Evolutionary conservation across 257 asterid genomes (phyloP), one percentile per base, ranked within the genome.

Genomic region (Anisodus acutangulus): DNA sequence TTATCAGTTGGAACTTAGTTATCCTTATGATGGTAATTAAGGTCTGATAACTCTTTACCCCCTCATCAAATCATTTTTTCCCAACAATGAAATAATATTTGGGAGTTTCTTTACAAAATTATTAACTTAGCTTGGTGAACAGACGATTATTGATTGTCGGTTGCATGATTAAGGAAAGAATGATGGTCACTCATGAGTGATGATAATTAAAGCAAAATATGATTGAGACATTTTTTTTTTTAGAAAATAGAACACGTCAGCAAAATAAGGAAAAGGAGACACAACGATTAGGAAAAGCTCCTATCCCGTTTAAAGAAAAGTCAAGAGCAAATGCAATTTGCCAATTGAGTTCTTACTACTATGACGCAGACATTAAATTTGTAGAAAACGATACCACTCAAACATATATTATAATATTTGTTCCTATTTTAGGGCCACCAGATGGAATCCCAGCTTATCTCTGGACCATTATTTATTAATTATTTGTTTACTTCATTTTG

Each of bases 321-420:
- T 76, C 81, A 49, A 51, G 63, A 76, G 15, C 60, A 76, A 76
- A 76, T 26, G 81, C 81, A 51, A 51, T 26, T 76, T 76, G 81
- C 81, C 47, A 76, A 51, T 76, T 76, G 41, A 76, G 81, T 76
- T 47, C 47, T 53, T 53, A 26, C 15, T 51, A 53, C 60, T 26
- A 26, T 53, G 81, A 53, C 12, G 49, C 63, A 3, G 64, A 76
- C 64, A 53, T 76, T 3, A 76, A 51, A 22, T 13, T 76, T 76
- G 47, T 10, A 74, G 60, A 51, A 51, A 76, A 51, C 13, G 26
- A 76, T 51, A 76, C 7, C 15, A 11, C 43, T 6, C 41, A 74
- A 74, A 22, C 19, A 10, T 68, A 8, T 43, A 70, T 4, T 39
- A 70, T 11, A 74, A 49, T 6, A 49, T 13, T 76, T 6, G 4